A percentile compares a stretch with the other conserved stretches of the same genome.
phyloP scores from a whole-genome alignment of 345 rosid genomes.

The Tarenaya hassleriana region DNA sequence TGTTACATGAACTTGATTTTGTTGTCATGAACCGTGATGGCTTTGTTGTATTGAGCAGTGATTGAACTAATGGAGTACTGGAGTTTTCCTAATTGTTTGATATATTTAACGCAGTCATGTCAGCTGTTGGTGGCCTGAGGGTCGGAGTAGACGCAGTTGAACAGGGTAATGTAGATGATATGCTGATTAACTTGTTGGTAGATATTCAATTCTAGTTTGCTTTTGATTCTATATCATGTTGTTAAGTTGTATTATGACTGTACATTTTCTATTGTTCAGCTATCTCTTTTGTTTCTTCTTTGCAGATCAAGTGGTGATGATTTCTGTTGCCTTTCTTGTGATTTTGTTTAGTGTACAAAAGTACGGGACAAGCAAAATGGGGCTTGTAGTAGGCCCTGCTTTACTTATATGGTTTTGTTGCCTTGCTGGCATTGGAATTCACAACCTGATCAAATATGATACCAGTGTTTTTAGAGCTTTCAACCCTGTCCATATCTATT shows the following conservation, averaged over 20 bases:
- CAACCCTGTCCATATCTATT: conserved; percentile 86
- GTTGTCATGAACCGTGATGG: neutral
- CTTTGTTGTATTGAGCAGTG: conserved; percentile 1
- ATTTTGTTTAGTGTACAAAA: conserved; percentile 93
- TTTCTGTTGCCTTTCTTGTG: conserved; percentile 84
- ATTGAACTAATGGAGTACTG: conserved; percentile 9
- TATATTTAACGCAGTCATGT: conserved; percentile 60
- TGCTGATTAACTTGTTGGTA: conserved; percentile 4
- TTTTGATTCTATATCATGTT: conserved; percentile 1
- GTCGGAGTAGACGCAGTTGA: conserved; percentile 69
- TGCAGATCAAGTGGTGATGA: conserved; percentile 93
- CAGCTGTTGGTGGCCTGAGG: conserved; percentile 95
- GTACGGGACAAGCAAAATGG: conserved; percentile 98
- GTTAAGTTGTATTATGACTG: neutral
- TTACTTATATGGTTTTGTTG: conserved; percentile 93
- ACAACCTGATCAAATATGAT: conserved; percentile 77
- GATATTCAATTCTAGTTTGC: conserved; percentile 1
- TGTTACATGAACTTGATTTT: neutral
- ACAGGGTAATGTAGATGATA: conserved; percentile 47
- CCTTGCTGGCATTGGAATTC: conserved; percentile 83
- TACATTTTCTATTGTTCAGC: conserved; percentile 11
- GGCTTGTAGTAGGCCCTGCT: conserved; percentile 91
- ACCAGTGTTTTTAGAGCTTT: conserved; percentile 73
- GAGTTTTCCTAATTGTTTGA: conserved; percentile 12
- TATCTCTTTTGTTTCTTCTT: conserved; percentile 27